Evolutionary conservation across 108 stramenopile genomes (phyloP).

Genomic region (Epithemia pelagica): DNA sequence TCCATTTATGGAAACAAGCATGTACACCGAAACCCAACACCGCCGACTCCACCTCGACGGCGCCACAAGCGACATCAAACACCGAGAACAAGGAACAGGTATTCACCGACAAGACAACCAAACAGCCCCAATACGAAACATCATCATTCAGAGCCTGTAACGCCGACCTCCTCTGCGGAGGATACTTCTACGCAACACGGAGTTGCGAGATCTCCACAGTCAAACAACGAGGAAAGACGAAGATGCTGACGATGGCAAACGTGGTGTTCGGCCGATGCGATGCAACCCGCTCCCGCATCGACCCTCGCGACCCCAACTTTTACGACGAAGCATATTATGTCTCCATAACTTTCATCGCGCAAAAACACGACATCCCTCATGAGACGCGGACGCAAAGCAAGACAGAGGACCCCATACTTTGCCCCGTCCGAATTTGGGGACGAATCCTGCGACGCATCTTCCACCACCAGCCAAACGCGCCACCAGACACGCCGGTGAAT

Average conservation of each 20-base stretch:
- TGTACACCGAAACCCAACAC: background rate
- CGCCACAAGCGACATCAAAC: too few relatives aligned
- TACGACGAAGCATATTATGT: background rate
- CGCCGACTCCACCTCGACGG: too few relatives aligned
- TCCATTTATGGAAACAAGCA: background rate
- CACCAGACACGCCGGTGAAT: background rate
- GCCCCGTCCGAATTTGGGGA: background rate
- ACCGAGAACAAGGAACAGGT: too few relatives aligned
- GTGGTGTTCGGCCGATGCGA: background rate
- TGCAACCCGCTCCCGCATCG: background rate
- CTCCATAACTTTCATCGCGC: background rate
- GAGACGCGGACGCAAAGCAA: background rate
- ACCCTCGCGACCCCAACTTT: background rate
- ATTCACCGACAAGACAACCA: too few relatives aligned
- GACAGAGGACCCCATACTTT: background rate
- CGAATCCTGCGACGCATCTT: background rate
- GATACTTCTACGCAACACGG: background rate
- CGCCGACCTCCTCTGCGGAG: background rate
- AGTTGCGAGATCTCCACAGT: background rate
- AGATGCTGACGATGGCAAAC: background rate
- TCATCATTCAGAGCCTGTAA: background rate
- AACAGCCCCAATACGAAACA: too few relatives aligned
- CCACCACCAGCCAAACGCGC: background rate
- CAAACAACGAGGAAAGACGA: background rate
- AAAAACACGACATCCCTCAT: background rate